Percentiles rank a stretch among this genome's conserved stretches.
These are phyloP conservation scores for Yarrowia sp. DNA, from an alignment of 805 yeast genomes.

Conservation along the genomic window DNA sequence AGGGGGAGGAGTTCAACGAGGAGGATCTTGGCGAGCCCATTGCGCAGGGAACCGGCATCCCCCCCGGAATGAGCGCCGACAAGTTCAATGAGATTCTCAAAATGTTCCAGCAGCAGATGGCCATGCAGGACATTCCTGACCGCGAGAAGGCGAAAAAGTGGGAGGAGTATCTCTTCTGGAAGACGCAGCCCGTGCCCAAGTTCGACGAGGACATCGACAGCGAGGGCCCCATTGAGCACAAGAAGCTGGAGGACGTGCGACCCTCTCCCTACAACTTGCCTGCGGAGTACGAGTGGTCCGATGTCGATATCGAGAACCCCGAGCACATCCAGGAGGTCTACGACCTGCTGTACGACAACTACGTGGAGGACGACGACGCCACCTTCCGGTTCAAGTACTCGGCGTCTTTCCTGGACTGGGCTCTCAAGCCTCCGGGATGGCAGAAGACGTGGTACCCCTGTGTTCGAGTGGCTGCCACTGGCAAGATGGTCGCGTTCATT, in stretches of 20 bases:
- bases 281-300: conserved; percentile 84
- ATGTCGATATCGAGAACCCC: conserved; percentile 58
- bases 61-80: conserved; percentile 33
- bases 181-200: conserved; percentile 89
- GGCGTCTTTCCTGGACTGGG: conserved; percentile 84
- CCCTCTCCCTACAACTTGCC: conserved; percentile 67
- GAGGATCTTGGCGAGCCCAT: conserved; percentile 21
- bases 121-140: conserved; percentile 25
- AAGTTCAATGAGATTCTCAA: conserved; percentile 32
- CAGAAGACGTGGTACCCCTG: conserved; percentile 86
- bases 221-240: conserved; percentile 79
- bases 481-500: conserved; percentile 85
- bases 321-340: conserved; percentile 73
- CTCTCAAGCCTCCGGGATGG: conserved; percentile 93
- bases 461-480: conserved; percentile 75
- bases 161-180: conserved; percentile 95
- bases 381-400: conserved; percentile 89
- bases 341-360: conserved; percentile 77
- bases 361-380: conserved; percentile 92
- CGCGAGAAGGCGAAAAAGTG: conserved; percentile 46
- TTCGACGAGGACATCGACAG: conserved; percentile 63
- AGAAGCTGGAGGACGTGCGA: conserved; percentile 70
- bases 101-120: conserved; percentile 24
- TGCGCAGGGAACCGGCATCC: conserved; percentile 29
- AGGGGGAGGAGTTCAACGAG: conserved; percentile 22